phyloP scores from a whole-genome alignment of 768 basidiomycete genomes.

The Trametes maxima region DNA sequence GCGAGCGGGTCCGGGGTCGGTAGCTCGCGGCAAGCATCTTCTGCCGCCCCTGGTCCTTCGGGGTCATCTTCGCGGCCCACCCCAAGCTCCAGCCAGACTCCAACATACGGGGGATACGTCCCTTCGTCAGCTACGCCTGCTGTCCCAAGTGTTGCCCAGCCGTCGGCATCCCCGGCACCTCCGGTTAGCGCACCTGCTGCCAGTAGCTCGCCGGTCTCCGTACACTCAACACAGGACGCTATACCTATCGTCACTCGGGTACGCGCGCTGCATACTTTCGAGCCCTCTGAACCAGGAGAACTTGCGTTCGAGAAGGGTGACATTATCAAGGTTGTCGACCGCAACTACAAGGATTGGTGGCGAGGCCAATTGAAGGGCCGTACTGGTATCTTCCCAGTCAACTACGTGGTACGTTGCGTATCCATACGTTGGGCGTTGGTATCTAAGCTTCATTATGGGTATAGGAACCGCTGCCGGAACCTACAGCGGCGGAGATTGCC shows the following conservation, averaged over 20 bases:
- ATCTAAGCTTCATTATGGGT: neutral
- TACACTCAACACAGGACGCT: slow-evolving; percentile 31
- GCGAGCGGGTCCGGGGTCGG: slow-evolving; percentile 38
- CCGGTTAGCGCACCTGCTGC: slow-evolving; percentile 29
- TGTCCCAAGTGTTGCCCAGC: slow-evolving; percentile 39
- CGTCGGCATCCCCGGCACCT: slow-evolving; percentile 1
- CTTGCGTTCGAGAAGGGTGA: slow-evolving; percentile 91
- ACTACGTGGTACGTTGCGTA: slow-evolving; percentile 76
- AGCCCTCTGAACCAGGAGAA: slow-evolving; percentile 86
- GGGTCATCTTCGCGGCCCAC: slow-evolving; percentile 17
- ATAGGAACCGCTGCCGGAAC: slow-evolving; percentile 85
- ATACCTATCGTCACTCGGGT: slow-evolving; percentile 71
- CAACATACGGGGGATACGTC: slow-evolving; percentile 55
- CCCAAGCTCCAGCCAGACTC: slow-evolving; percentile 34
- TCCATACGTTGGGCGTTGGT: neutral
- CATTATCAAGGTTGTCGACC: slow-evolving; percentile 92
- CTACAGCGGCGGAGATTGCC: slow-evolving; percentile 72
- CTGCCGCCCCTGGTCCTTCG: slow-evolving; percentile 10
- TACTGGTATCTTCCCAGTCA: slow-evolving; percentile 96
- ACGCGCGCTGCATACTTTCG: slow-evolving; percentile 85
- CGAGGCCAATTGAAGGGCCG: slow-evolving; percentile 86
- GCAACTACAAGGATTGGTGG: slow-evolving; percentile 98
- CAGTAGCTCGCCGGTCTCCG: slow-evolving; percentile 31
- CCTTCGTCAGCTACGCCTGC: slow-evolving; percentile 50
- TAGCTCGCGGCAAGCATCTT: slow-evolving; percentile 21